Evolutionary conservation across 2,329 filamentous ascomycete genomes (phyloP).

Genomic region (Bipolaris oryzae): DNA sequence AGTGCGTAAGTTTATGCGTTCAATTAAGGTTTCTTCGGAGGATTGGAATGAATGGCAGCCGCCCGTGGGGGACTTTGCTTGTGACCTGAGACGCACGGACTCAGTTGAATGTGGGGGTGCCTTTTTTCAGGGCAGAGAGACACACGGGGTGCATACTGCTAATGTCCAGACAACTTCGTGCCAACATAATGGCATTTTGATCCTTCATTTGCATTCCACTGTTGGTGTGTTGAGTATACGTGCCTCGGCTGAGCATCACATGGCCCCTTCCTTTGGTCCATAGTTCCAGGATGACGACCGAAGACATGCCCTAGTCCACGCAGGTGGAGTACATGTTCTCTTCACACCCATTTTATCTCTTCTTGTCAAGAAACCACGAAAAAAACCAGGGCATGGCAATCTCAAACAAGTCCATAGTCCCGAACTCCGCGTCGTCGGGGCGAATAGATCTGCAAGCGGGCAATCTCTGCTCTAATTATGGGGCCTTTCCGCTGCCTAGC

Average conservation of each 20-base stretch:
- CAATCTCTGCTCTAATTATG: neutral
- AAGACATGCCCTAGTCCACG: neutral
- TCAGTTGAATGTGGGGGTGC: constrained; percentile 7
- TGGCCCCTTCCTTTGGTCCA: neutral
- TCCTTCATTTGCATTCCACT: neutral
- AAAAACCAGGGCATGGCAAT: neutral
- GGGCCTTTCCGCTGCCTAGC: neutral
- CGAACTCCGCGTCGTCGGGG: neutral
- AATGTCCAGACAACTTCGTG: too few species aligned
- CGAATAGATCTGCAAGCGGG: neutral
- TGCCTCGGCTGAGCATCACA: neutral
- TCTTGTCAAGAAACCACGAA: neutral
- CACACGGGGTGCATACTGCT: neutral
- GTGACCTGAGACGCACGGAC: constrained; percentile 8
- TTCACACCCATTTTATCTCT: neutral
- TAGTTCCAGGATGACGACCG: neutral
- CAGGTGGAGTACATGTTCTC: neutral
- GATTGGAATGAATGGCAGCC: constrained; percentile 1
- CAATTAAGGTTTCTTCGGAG: constrained; percentile 15
- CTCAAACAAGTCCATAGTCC: neutral
- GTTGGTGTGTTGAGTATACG: neutral
- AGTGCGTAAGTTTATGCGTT: constrained; percentile 11
- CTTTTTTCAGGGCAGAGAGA: constrained; percentile 2
- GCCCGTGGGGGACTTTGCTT: constrained; percentile 9
- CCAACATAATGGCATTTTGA: neutral